Evolutionary conservation across 257 asterid genomes (phyloP).

Genomic region (Coffea canephora): DNA sequence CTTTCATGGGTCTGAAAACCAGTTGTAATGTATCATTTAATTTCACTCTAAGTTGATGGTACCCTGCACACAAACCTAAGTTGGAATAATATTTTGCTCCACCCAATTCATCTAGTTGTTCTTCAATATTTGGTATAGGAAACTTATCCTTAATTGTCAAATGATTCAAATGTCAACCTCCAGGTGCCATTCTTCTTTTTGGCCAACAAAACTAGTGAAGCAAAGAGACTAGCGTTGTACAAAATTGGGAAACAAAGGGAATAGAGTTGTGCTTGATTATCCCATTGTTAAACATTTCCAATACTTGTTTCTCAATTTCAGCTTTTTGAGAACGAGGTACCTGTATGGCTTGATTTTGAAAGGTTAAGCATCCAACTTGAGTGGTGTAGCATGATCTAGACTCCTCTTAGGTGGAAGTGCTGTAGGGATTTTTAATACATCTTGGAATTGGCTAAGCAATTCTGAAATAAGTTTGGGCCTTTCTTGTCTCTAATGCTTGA

Average conservation of each 20-base stretch:
- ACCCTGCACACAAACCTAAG: neutral
- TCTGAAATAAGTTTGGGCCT: too few relatives aligned
- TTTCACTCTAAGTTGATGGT: neutral
- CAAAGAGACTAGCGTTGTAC: neutral
- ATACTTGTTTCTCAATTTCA: neutral
- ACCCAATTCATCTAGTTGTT: too few relatives aligned
- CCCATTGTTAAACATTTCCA: neutral
- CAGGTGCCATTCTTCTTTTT: neutral
- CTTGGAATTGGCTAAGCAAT: too few relatives aligned
- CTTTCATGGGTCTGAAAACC: neutral
- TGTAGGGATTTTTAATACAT: neutral
- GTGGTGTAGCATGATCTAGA: rapidly evolving
- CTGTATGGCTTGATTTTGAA: neutral
- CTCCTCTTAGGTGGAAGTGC: neutral
- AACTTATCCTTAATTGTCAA: too few relatives aligned
- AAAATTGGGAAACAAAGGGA: neutral
- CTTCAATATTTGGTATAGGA: too few relatives aligned
- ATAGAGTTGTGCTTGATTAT: neutral
- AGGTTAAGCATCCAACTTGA: rapidly evolving
- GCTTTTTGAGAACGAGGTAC: neutral
- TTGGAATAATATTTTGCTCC: neutral
- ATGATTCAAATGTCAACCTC: too few relatives aligned
- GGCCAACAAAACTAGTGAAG: neutral
- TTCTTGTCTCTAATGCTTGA: too few relatives aligned
- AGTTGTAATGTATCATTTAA: too few relatives aligned